A percentile compares a stretch with the other conserved stretches of the same genome.
Evolutionary conservation across 768 basidiomycete genomes (phyloP).

Genomic region (Mycena metata): DNA sequence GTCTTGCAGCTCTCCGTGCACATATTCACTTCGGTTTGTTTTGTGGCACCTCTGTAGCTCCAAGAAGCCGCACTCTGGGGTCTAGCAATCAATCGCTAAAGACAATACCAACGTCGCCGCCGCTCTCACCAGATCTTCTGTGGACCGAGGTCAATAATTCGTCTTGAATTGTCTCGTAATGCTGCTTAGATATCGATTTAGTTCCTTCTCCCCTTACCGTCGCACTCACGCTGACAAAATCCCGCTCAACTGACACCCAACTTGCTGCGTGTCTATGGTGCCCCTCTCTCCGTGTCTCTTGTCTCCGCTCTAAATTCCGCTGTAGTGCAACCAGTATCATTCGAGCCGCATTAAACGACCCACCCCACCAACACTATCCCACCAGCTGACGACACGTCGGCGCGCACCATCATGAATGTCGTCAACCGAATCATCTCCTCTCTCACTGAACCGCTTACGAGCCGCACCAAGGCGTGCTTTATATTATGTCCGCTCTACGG

Average conservation of each 20-base stretch:
- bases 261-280: constrained; percentile 81
- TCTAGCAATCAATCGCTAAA: constrained; percentile 73
- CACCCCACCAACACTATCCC: constrained; percentile 32
- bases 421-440: constrained; percentile 71
- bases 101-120: constrained; percentile 70
- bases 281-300: not conserved
- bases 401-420: constrained; percentile 77
- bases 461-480: constrained; percentile 79
- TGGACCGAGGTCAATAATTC: constrained; percentile 55
- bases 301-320: not conserved
- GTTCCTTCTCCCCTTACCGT: constrained; percentile 57
- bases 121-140: constrained; percentile 57
- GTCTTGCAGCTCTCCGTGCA: not conserved
- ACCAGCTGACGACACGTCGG: constrained; percentile 58
- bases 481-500: constrained; percentile 68
- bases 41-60: constrained; percentile 52
- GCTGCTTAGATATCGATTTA: constrained; percentile 20
- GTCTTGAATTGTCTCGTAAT: not conserved
- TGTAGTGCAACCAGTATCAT: constrained; percentile 72
- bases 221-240: constrained; percentile 68
- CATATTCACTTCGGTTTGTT: not conserved
- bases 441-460: constrained; percentile 55
- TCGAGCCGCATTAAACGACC: constrained; percentile 60
- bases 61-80: constrained; percentile 78
- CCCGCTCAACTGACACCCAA: constrained; percentile 71